Conservation (phyloP, 1,284 basidiomycete genomes). For the Afroboletus lepidellus region DNA sequence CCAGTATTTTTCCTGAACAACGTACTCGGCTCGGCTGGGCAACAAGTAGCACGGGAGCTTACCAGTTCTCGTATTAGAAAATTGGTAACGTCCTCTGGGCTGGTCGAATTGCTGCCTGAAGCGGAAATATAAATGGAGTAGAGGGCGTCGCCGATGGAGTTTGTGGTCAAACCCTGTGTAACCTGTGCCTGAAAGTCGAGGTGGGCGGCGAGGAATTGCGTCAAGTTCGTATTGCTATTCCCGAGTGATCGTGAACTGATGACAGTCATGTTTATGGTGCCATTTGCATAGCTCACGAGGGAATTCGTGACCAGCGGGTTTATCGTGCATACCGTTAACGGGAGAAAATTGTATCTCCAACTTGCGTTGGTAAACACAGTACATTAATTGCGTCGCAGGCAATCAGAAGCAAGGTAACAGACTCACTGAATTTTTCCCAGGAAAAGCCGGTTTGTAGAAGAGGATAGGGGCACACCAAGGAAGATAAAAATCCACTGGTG, state of each 20-base stretch:
- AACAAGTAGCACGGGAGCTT: background rate
- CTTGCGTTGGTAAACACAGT: conserved; percentile 10
- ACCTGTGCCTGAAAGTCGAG: conserved; percentile 6
- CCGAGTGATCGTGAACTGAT: conserved; percentile 3
- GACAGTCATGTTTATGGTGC: background rate
- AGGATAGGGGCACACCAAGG: conserved; percentile 19
- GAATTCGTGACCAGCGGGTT: conserved; percentile 18
- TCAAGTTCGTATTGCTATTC: conserved; percentile 6
- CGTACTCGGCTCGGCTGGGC: background rate
- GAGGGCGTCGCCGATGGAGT: conserved; percentile 18
- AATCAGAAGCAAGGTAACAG: background rate
- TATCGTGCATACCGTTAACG: conserved; percentile 9
- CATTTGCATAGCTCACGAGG: conserved; percentile 8
- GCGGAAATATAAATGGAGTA: conserved; percentile 15
- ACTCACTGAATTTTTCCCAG: conserved; percentile 12
- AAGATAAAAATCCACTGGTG: conserved; percentile 14
- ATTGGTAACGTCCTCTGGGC: background rate
- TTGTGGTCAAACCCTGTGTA: conserved; percentile 12
- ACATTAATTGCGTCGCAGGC: background rate
- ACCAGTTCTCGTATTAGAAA: conserved; percentile 9
- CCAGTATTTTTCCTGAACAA: conserved; percentile 19
- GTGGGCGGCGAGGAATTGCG: conserved; percentile 14
- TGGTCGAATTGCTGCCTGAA: background rate
- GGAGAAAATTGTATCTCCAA: conserved; percentile 17
- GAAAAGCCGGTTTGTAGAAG: background rate